phyloP scores from a whole-genome alignment of 2,329 filamentous ascomycete genomes.

The Sarocladium strictum region DNA sequence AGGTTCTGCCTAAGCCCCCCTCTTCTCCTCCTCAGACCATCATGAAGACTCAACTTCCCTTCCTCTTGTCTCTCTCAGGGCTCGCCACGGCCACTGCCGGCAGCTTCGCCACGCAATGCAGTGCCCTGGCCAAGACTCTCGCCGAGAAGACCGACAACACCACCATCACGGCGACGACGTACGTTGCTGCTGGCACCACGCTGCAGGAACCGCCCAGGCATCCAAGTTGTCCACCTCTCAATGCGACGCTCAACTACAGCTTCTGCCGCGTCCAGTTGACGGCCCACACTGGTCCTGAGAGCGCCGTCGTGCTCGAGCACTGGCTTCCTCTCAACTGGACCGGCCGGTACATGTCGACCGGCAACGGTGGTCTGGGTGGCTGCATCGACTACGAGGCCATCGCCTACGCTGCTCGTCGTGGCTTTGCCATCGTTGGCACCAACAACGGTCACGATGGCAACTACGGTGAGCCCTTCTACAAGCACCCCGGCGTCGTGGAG shows the following conservation, averaged over 20 bases:
- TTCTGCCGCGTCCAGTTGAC: constrained; percentile 17
- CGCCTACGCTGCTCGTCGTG: constrained; percentile 34
- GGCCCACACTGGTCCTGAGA: constrained; percentile 31
- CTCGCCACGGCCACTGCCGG: not conserved
- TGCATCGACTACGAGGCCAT: constrained; percentile 43
- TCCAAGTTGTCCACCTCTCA: constrained; percentile 26
- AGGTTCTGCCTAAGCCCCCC: not conserved
- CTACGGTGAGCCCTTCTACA: constrained; percentile 21
- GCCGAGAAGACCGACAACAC: constrained; percentile 12
- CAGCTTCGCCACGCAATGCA: not conserved
- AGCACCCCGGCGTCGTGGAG: constrained; percentile 28
- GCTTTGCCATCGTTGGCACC: constrained; percentile 41
- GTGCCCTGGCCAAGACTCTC: not conserved
- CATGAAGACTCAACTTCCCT: not conserved
- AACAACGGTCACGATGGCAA: constrained; percentile 47
- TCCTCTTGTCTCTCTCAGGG: not conserved
- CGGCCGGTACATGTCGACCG: constrained; percentile 37
- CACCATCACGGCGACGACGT: constrained; percentile 11
- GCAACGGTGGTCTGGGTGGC: constrained; percentile 42
- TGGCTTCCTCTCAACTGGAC: constrained; percentile 41
- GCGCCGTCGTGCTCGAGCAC: constrained; percentile 38
- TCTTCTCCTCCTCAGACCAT: not conserved
- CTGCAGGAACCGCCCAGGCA: constrained; percentile 29
- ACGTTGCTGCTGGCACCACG: constrained; percentile 32
- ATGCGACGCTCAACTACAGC: constrained; percentile 16